Base-by-base conservation (phyloP, 2,329 filamentous ascomycete species). In the Aspergillus chevalieri region DNA sequence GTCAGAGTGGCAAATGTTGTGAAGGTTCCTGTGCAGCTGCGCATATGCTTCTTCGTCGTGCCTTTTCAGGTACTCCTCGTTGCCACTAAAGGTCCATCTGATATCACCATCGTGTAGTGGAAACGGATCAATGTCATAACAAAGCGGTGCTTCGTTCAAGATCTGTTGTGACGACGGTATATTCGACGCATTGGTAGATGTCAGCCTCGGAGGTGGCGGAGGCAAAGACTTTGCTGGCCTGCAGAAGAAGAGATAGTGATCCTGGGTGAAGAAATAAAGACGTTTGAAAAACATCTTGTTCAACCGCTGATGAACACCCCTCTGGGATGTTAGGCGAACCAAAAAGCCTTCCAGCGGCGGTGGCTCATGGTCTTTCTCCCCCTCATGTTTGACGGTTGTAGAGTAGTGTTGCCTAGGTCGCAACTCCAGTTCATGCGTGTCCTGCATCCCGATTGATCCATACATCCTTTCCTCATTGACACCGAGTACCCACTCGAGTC, bases 391-490 rank as follows among this genome's bases (percentile, higher is more conserved):
- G 4, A 73, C 70, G 14, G 64, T 72, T 2, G 80, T 81, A 2
- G 82, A 77, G 57, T 85, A 86, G 61, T 86, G 83, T 47, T 78
- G 71, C 61, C 85, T 84, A 0, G 82, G 82, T 3, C 83, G 76
- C 36, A 86, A 64, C 62, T 86, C 82, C 14, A 86, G 75, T 46
- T 86, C 82, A 60, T 86, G 83, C 2, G 82, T 81, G 45, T 76
- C 78, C 54, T 80, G 73, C 82, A 86, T 85, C 28, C 81, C 83
- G 54, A 86, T 81, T 0, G 82, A 79, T 33, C 83, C 83, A 54
- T 85, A 85, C 83, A 86, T 86, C 52, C 79, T 81, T 55, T 81
- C 76, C 61, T 86, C 83, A 47, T 84, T 83, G 9, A 73, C 72
- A 14, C 83, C 83, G 63, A 84, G 77, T 4, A 86, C 73, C 83